These are phyloP conservation scores for Fomitopsis serialis DNA, from an alignment of 768 basidiomycete genomes.

Conservation along the genomic window DNA sequence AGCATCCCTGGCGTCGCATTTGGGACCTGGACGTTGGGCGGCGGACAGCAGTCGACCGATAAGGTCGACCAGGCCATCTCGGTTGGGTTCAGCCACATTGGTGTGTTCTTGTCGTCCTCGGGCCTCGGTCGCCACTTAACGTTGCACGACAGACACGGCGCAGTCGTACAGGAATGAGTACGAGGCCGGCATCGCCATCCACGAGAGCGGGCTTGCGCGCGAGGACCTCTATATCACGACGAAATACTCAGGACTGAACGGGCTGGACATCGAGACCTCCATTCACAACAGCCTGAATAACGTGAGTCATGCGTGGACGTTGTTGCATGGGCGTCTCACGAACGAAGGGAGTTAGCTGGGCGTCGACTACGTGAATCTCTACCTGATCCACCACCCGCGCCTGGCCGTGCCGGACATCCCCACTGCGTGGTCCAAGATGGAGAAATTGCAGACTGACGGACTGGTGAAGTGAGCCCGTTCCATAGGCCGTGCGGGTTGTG, in stretches of 20 bases:
- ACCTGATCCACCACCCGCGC: constrained; percentile 59
- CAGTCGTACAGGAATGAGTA: constrained; percentile 56
- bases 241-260: constrained; percentile 51
- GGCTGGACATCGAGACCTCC: constrained; percentile 48
- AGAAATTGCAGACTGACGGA: constrained; percentile 49
- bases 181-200: constrained; percentile 44
- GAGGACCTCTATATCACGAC: constrained; percentile 60
- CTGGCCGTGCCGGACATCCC: constrained; percentile 54
- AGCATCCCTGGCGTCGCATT: constrained; percentile 49
- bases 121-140: neutral
- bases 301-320: constrained; percentile 26
- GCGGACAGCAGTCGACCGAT: constrained; percentile 44
- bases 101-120: constrained; percentile 27
- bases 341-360: constrained; percentile 46
- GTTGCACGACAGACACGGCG: constrained; percentile 43
- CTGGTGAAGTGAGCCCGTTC: constrained; percentile 40
- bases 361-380: constrained; percentile 61
- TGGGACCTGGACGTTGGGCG: constrained; percentile 63
- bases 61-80: constrained; percentile 59
- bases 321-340: neutral
- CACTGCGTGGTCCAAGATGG: constrained; percentile 59
- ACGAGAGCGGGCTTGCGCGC: constrained; percentile 52
- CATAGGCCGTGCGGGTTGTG: neutral
- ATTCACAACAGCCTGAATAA: constrained; percentile 52
- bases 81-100: constrained; percentile 58